Base-by-base conservation (phyloP, 2,329 filamentous ascomycete genomes). In the Pseudogymnoascus sp. region DNA sequence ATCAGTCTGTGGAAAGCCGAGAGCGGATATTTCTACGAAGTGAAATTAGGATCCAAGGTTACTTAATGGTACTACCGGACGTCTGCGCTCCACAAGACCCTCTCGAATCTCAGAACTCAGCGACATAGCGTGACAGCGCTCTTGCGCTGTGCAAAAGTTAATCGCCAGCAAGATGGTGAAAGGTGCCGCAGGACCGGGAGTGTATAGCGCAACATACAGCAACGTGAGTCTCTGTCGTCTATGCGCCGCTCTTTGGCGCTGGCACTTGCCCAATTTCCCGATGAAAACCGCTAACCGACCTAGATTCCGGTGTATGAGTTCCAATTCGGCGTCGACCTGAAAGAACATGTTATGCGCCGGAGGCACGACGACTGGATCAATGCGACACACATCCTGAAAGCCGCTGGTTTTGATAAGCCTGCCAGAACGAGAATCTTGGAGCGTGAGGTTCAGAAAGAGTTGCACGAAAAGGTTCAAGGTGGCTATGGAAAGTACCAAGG, bases 401-500 rank as follows among this genome's bases (percentile, higher is more conserved):
- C 96, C 42, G 95, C 95, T 66, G 93, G 93, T 63, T 96, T 96
- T 73, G 95, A 99, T 77, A 99, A 99, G 77, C 95, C 95, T 2
- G 91, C 93, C 11, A 84, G 95, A 73, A 99, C 95, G 42, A 86
- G 95, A 67, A 97, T 99, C 64, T 83, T 99, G 4, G 95, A 99
- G 78, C 86, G 95, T 68, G 95, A 99, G 73, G 93, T 99, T 6
- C 95, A 99, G 73, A 97, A 96, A 75, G 93, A 96, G 46, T 83
- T 89, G 4, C 95, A 99, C 74, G 95, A 97, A 78, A 99, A 99
- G 79, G 93, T 99, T 5, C 95, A 99, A 74, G 95, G 93, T 68
- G 95, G 95, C 14, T 97, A 97, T 75, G 95, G 95, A 71, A 97
- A 97, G 85, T 99, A 97, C 70, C 95, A 99, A 80, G 93, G 89